A percentile compares a stretch with the other conserved stretches of the same genome.
These are phyloP conservation scores for Pezicula carpinea DNA, from an alignment of 2,329 filamentous ascomycete genomes.

Conservation along the genomic window DNA sequence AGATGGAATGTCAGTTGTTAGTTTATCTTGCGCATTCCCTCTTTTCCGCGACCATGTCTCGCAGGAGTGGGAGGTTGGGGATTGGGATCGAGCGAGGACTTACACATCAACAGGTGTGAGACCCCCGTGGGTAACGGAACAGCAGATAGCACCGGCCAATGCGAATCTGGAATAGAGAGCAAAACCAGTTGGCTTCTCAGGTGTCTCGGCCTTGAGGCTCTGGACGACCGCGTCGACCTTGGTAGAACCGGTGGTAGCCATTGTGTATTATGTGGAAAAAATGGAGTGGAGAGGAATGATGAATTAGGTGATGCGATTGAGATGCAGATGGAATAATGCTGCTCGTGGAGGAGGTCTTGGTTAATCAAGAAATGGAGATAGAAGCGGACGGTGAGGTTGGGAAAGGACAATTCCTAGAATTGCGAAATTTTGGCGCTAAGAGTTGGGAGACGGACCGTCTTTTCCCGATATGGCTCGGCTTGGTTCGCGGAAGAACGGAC, in stretches of 20 bases:
- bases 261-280: conserved; percentile 15
- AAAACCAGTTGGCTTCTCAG: conserved; percentile 53
- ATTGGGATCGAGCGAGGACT: conserved; percentile 40
- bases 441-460: no score
- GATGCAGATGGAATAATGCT: no score
- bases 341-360: no score
- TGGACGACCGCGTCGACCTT: conserved; percentile 29
- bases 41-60: background rate
- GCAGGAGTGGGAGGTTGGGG: background rate
- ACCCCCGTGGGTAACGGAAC: conserved; percentile 93
- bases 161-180: conserved; percentile 92
- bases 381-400: no score
- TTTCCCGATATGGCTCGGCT: no score
- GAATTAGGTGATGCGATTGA: no score
- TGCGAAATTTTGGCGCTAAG: no score
- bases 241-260: conserved; percentile 25
- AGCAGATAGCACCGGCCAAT: conserved; percentile 96
- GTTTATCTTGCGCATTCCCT: conserved; percentile 11
- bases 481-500: no score
- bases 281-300: conserved; percentile 18
- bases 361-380: no score
- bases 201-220: conserved; percentile 24
- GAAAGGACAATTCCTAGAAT: no score
- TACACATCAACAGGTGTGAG: conserved; percentile 99
- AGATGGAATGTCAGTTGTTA: conserved; percentile 18